Conservation (phyloP, 1,284 basidiomycete species). For the Pyrrhoderma noxium region DNA sequence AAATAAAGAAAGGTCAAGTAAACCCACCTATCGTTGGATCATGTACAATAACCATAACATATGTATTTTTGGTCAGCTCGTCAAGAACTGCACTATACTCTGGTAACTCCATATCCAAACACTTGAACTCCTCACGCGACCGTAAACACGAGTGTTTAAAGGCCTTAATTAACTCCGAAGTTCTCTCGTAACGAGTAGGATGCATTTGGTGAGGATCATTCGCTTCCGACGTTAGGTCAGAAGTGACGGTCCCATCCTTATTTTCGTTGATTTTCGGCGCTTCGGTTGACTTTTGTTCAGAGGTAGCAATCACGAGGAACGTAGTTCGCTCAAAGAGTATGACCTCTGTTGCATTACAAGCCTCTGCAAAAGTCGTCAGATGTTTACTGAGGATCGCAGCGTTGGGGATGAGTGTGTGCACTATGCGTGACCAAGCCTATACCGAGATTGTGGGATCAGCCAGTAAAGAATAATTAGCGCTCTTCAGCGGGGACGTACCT, state of each 20-base stretch:
- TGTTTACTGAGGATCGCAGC: constrained; percentile 83
- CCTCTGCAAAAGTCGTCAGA: constrained; percentile 76
- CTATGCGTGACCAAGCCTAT: constrained; percentile 96
- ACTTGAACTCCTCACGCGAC: constrained; percentile 74
- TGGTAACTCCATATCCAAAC: constrained; percentile 73
- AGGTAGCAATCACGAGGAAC: constrained; percentile 91
- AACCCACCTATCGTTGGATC: constrained; percentile 77
- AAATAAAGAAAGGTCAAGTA: not conserved
- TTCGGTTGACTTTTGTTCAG: constrained; percentile 29
- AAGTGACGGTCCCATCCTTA: constrained; percentile 26
- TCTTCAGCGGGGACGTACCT: constrained; percentile 42
- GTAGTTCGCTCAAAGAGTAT: constrained; percentile 96
- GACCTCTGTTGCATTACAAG: constrained; percentile 87
- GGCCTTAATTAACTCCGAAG: constrained; percentile 90
- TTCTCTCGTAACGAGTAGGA: constrained; percentile 87
- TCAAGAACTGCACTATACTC: constrained; percentile 92
- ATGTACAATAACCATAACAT: constrained; percentile 84
- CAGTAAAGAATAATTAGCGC: not conserved
- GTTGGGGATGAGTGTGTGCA: constrained; percentile 95
- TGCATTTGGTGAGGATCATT: constrained; percentile 47
- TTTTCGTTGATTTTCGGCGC: constrained; percentile 13
- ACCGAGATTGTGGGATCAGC: constrained; percentile 1
- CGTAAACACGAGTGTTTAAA: constrained; percentile 89
- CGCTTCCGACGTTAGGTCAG: constrained; percentile 20
- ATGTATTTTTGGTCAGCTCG: constrained; percentile 90